phyloP scores from a whole-genome alignment of 1,139 yeast species.

The Casaregolazyma suthepensis region DNA sequence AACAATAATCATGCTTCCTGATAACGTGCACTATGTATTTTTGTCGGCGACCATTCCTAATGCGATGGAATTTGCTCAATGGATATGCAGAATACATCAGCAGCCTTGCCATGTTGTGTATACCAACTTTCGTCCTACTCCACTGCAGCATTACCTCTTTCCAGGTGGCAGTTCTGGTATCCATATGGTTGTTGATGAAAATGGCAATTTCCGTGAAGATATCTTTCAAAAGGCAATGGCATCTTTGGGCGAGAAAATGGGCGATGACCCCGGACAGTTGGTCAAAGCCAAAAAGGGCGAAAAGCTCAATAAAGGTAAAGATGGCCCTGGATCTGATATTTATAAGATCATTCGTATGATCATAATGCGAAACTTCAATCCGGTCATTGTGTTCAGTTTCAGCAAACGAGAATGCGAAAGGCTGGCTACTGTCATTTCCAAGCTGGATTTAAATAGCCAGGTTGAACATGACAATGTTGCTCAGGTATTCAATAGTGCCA shows the following conservation, averaged over 20 bases:
- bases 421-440: constrained; percentile 89
- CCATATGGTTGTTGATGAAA: constrained; percentile 94
- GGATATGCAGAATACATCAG: constrained; percentile 91
- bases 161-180: constrained; percentile 98
- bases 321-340: constrained; percentile 77
- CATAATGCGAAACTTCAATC: constrained; percentile 90
- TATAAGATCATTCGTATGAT: constrained; percentile 97
- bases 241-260: constrained; percentile 71
- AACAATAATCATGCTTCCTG: constrained; percentile 93
- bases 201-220: constrained; percentile 92
- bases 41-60: constrained; percentile 96
- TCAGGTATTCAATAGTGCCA: constrained; percentile 84
- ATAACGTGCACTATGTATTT: constrained; percentile 82
- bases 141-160: constrained; percentile 91
- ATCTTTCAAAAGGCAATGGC: constrained; percentile 99
- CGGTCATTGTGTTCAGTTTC: constrained; percentile 95
- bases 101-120: constrained; percentile 99
- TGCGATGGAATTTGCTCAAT: constrained; percentile 96
- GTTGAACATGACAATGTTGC: constrained; percentile 88
- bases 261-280: constrained; percentile 70
- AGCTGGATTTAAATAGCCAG: constrained; percentile 84
- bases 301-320: constrained; percentile 56
- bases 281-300: constrained; percentile 48
- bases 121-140: constrained; percentile 98
- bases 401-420: constrained; percentile 95